Conservation (phyloP, 1,284 basidiomycete species). For the Cryptococcus maquisensis region DNA sequence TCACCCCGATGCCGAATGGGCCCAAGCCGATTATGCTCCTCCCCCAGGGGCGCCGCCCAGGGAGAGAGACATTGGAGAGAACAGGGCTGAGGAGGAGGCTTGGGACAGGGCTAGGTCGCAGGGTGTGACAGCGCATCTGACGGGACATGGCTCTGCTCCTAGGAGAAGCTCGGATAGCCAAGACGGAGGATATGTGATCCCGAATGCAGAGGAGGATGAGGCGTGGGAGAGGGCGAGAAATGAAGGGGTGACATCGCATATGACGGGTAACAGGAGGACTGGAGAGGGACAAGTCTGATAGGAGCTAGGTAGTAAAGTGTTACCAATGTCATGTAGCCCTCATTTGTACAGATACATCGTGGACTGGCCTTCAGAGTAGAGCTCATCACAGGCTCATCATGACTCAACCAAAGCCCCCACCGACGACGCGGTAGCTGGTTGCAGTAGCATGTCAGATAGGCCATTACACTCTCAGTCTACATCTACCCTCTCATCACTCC, state of each 20-base stretch:
- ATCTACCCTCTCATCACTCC: no score
- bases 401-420: no score
- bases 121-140: slow-evolving; percentile 41
- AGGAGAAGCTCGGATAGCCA: slow-evolving; percentile 4
- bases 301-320: no score
- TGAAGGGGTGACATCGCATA: slow-evolving; percentile 38
- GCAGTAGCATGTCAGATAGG: no score
- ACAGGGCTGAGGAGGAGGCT: slow-evolving; percentile 38
- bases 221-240: slow-evolving; percentile 39
- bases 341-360: no score
- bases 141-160: slow-evolving; percentile 23
- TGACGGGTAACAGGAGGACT: slow-evolving; percentile 25
- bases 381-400: no score
- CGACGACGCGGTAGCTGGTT: no score
- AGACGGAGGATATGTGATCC: slow-evolving; percentile 21
- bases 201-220: slow-evolving; percentile 42
- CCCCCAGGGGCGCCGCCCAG: slow-evolving; percentile 26
- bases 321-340: no score
- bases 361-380: no score
- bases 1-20: slow-evolving; percentile 34
- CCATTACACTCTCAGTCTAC: no score
- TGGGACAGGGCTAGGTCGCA: slow-evolving; percentile 31
- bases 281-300: not conserved
- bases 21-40: slow-evolving; percentile 19
- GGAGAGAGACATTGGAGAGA: slow-evolving; percentile 1